A percentile compares a stretch with the other conserved stretches of the same genome.
Conservation (phyloP, 345 rosid species). For the Eucalyptus regnans region DNA sequence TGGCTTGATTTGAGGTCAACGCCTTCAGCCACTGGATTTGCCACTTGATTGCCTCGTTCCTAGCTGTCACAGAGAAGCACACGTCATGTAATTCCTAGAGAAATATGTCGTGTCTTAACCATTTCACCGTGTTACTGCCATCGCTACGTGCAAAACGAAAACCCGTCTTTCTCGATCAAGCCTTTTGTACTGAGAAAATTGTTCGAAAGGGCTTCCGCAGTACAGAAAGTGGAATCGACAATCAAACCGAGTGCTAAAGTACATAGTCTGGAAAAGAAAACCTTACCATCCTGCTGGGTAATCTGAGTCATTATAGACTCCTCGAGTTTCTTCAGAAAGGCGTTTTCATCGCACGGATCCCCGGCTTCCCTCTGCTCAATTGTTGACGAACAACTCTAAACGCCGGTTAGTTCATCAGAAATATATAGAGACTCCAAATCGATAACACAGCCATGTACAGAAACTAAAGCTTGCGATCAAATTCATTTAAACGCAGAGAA, state of each 20-base stretch:
- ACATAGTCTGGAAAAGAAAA: not conserved
- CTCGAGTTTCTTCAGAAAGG: not conserved
- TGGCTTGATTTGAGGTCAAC: not conserved
- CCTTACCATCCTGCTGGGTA: not conserved
- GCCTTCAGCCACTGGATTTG: not conserved
- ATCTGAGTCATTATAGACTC: not conserved
- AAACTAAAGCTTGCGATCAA: not conserved
- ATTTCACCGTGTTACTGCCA: not conserved
- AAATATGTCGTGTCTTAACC: not conserved
- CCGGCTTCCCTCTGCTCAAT: not conserved
- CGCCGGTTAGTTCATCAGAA: not conserved
- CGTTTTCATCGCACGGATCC: not conserved
- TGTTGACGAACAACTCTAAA: not conserved
- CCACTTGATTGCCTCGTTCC: not conserved
- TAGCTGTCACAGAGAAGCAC: not conserved
- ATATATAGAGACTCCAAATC: not conserved
- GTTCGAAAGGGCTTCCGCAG: not conserved
- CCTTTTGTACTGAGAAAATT: not conserved
- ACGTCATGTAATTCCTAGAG: not conserved
- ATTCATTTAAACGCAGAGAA: not conserved
- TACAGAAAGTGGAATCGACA: not conserved
- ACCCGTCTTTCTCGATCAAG: not conserved
- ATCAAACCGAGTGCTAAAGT: not conserved
- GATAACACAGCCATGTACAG: not conserved
- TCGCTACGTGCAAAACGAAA: not conserved